Conservation (phyloP, 2,329 filamentous ascomycete species). For the Pseudogymnoascus sp. region DNA sequence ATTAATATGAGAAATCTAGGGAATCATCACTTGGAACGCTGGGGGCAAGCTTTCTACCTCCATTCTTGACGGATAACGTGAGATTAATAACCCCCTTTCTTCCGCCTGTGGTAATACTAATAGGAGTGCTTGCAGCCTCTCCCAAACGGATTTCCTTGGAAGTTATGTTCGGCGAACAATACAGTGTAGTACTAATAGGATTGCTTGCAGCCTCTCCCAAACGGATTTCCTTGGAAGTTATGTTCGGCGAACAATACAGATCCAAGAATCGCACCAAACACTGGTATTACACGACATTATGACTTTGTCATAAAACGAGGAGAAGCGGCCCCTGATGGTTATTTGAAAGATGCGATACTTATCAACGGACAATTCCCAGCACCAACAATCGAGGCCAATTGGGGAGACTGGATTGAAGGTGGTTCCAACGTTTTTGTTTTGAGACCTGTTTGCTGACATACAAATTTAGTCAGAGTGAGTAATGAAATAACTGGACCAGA, state of each 20-base stretch:
- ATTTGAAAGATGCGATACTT: constrained; percentile 23
- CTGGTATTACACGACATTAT: constrained; percentile 31
- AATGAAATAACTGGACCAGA: constrained; percentile 27
- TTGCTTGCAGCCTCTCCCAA: constrained; percentile 37
- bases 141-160: constrained; percentile 46
- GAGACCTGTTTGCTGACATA: background rate
- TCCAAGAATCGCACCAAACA: constrained; percentile 31
- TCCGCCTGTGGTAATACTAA: background rate
- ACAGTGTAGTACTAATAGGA: too few species aligned
- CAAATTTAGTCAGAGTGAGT: constrained; percentile 28
- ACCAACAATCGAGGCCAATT: constrained; percentile 31
- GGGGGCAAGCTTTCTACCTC: constrained; percentile 25
- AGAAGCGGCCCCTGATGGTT: constrained; percentile 24
- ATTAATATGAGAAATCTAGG: constrained; percentile 5
- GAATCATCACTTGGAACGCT: constrained; percentile 27
- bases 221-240: constrained; percentile 45
- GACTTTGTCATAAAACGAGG: constrained; percentile 23
- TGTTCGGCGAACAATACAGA: constrained; percentile 32
- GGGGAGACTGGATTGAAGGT: constrained; percentile 25
- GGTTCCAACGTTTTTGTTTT: background rate
- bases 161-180: constrained; percentile 30
- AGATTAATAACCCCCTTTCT: background rate
- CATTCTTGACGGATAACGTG: constrained; percentile 38
- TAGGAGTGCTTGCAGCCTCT: constrained; percentile 28
- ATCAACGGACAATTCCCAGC: constrained; percentile 31